Evolutionary conservation across 495 filamentous ascomycete genomes (phyloP).

Genomic region (Penicillium paxilli): DNA sequence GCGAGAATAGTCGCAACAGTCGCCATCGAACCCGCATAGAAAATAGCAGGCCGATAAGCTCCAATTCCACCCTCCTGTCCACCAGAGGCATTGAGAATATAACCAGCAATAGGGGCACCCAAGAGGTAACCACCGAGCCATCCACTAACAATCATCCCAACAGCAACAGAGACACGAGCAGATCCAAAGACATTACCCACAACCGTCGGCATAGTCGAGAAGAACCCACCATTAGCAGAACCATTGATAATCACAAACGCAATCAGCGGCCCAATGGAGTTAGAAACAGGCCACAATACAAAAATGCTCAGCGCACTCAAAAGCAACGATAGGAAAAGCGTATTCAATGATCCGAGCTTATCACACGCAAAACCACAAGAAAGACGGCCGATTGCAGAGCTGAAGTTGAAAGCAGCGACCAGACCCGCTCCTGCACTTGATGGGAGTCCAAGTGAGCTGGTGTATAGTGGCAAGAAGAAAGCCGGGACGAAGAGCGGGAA

Average conservation of each 20-base stretch:
- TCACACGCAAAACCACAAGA: slow-evolving; percentile 51
- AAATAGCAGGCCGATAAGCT: slow-evolving; percentile 58
- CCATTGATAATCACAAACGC: slow-evolving; percentile 57
- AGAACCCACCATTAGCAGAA: slow-evolving; percentile 57
- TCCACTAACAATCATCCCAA: slow-evolving; percentile 62
- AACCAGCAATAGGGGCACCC: slow-evolving; percentile 61
- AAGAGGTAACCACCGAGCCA: slow-evolving; percentile 61
- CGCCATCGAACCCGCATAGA: slow-evolving; percentile 51
- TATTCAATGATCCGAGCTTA: slow-evolving; percentile 52
- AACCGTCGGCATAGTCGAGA: slow-evolving; percentile 61
- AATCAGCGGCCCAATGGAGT: slow-evolving; percentile 48
- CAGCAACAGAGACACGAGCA: slow-evolving; percentile 52
- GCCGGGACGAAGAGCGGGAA: slow-evolving; percentile 63
- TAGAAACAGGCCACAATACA: slow-evolving; percentile 57
- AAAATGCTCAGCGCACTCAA: slow-evolving; percentile 56
- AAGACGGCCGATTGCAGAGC: slow-evolving; percentile 52
- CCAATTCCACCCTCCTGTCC: slow-evolving; percentile 43
- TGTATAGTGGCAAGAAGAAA: slow-evolving; percentile 57
- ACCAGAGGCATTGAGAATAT: slow-evolving; percentile 54
- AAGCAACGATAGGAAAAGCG: slow-evolving; percentile 43
- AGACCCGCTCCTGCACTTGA: slow-evolving; percentile 52
- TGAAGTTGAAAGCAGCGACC: slow-evolving; percentile 57
- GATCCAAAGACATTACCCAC: slow-evolving; percentile 58
- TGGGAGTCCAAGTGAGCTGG: slow-evolving; percentile 43
- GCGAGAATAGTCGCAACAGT: slow-evolving; percentile 25